phyloP scores from a whole-genome alignment of 106 monocot species.

The Dioscorea dumetorum region DNA sequence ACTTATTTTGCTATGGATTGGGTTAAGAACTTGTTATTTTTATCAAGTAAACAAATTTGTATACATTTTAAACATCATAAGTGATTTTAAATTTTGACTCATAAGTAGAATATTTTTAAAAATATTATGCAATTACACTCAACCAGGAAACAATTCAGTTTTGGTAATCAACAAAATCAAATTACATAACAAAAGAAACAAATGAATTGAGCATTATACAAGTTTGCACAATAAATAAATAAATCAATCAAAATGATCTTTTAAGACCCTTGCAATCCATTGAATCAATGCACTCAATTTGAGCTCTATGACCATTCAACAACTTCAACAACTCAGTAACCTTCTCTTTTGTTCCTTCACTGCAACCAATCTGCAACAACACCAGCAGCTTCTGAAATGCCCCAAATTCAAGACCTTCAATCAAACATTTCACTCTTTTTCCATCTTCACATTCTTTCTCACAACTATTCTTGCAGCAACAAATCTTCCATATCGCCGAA shows the following conservation, averaged over 20 bases:
- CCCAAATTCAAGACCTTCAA: conserved; percentile 37
- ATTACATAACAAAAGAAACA: no score
- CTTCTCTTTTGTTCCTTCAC: conserved; percentile 32
- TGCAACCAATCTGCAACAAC: conserved; percentile 43
- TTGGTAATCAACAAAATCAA: no score
- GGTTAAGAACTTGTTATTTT: no score
- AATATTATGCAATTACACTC: no score
- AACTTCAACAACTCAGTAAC: conserved; percentile 44
- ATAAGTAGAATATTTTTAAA: no score
- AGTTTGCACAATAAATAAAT: no score
- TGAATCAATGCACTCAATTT: conserved; percentile 38
- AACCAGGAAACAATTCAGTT: no score
- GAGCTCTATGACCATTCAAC: conserved; percentile 27
- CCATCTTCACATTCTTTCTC: neutral
- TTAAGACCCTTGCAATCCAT: conserved; percentile 40
- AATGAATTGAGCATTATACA: no score
- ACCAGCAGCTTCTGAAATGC: conserved; percentile 62
- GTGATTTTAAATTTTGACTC: no score
- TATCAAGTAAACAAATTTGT: no score
- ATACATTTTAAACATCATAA: no score
- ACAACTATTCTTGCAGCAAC: conserved; percentile 56
- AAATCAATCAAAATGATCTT: conserved; percentile 25
- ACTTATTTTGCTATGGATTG: no score
- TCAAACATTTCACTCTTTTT: conserved; percentile 1
- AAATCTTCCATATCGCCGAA: conserved; percentile 66